Base-by-base conservation (phyloP, 2,329 filamentous ascomycete species). In the Didymosphaeria variabile region DNA sequence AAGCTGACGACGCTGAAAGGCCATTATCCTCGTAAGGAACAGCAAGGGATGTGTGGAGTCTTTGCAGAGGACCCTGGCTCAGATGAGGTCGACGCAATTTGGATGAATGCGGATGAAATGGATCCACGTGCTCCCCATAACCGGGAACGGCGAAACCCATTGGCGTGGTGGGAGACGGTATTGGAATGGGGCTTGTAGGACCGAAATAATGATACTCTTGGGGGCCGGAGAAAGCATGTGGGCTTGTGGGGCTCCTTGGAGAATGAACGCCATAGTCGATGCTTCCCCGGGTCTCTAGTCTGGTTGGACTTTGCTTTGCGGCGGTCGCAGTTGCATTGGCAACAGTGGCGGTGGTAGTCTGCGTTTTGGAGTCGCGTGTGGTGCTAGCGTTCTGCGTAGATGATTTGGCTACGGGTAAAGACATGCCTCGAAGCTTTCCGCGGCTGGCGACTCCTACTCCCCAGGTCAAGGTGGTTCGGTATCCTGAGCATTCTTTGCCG, bases 381-480 rank as follows among this genome's bases (percentile, higher is more conserved):
- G 69, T 57, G 19, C 57, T 61, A 45, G 67, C 68, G 38, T 65
- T 66, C 38, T 70, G 72, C 32, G 71, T 66, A 46, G 74, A 73
- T 56, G 80, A 78, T 56, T 83, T 84, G 42, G 84, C 83, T 55
- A 90, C 80, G 10, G 88, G 88, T 60, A 97, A 83, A 59, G 94
- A 94, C 68, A 97, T 84, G 42, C 94, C 94, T 64, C 94, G 88
- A 65, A 98, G 88, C 83, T 98, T 98, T 75, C 94, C 94, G 73
- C 94, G 90, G 80, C 94, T 97, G 59, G 94, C 94, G 61, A 98
- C 94, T 55, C 94, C 94, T 51, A 97, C 92, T 45, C 93, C 93
- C 94, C 94, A 98, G 50, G 94, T 98, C 79, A 98, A 85, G 70
- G 94, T 94, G 17, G 94, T 98, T 82, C 96, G 96, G 84, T 98